Conservation (phyloP, 2,329 filamentous ascomycete species). For the Botrytis paeoniae region DNA sequence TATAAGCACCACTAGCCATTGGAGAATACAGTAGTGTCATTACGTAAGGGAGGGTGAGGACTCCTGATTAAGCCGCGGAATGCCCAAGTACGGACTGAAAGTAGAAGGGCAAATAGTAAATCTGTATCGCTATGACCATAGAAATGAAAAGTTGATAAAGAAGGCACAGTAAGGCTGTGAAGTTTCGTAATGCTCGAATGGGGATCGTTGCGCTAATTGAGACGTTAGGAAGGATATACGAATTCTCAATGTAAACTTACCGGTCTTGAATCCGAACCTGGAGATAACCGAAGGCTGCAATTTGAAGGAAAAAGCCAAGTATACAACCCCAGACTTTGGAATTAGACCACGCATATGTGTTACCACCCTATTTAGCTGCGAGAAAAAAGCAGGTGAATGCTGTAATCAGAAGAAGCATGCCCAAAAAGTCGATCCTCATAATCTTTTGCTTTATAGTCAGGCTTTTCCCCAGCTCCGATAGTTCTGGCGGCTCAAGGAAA, state of each 20-base stretch:
- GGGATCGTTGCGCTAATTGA: neutral
- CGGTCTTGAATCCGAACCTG: neutral
- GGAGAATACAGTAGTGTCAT: neutral
- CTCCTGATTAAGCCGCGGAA: neutral
- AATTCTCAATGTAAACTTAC: neutral
- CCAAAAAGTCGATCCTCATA: neutral
- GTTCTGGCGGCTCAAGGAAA: neutral
- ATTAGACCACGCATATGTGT: neutral
- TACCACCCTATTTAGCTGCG: neutral
- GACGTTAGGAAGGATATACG: neutral
- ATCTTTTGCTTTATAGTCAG: neutral
- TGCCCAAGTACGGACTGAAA: neutral
- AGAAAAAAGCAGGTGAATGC: neutral
- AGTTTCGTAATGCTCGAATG: neutral
- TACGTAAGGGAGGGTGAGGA: neutral
- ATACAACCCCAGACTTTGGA: neutral
- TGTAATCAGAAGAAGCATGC: neutral
- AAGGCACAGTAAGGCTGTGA: neutral
- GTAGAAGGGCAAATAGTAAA: neutral
- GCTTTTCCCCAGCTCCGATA: neutral
- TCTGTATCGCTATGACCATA: neutral
- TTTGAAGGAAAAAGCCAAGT: neutral
- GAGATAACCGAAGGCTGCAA: neutral
- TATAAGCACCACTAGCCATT: neutral
- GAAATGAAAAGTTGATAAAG: neutral